Evolutionary conservation across 805 yeast species (phyloP), one percentile per base, ranked within the genome.

Genomic region (Candida succiphila): DNA sequence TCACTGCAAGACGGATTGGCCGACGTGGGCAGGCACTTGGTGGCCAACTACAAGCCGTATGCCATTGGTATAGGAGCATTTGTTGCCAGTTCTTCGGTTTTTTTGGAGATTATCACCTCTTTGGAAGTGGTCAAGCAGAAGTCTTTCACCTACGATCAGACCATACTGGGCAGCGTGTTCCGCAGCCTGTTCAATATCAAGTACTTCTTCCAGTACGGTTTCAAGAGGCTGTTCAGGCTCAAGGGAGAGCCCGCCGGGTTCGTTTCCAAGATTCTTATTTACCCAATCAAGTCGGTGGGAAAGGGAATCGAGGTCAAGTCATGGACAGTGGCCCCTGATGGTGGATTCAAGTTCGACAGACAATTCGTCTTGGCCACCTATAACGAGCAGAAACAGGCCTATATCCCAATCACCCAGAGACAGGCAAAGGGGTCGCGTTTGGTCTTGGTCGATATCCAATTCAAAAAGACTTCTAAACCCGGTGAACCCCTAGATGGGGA

Each of bases 231-330:
- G 8, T 17, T 30, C 9, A 18, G 27, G 2, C 20, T 37, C 2
- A 19, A 16, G 6, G 54, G 54, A 4, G 36, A 34, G 7, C 27
- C 42, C 23, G 55, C 52, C 14, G 55, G 57, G 6, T 20, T 14
- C 3, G 35, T 54, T 13, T 46, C 49, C 17, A 30, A 44, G 32
- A 32, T 53, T 34, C 37, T 45, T 4, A 41, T 54, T 4, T 54
- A 52, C 32, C 60, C 60, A 2, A 48, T 54, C 31, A 54, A 54
- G 30, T 45, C 56, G 2, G 48, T 45, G 8, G 40, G 51, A 10
- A 44, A 33, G 13, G 58, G 58, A 3, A 19, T 52, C 12, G 39
- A 37, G 16, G 52, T 49, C 6, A 36, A 37, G 4, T 34, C 46
- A 30, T 54, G 60, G 58, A 41, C 39, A 19, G 29, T 53, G 14